Evolutionary conservation across 306 rosid genomes (phyloP).

Genomic region (Prinsepia uniflora): DNA sequence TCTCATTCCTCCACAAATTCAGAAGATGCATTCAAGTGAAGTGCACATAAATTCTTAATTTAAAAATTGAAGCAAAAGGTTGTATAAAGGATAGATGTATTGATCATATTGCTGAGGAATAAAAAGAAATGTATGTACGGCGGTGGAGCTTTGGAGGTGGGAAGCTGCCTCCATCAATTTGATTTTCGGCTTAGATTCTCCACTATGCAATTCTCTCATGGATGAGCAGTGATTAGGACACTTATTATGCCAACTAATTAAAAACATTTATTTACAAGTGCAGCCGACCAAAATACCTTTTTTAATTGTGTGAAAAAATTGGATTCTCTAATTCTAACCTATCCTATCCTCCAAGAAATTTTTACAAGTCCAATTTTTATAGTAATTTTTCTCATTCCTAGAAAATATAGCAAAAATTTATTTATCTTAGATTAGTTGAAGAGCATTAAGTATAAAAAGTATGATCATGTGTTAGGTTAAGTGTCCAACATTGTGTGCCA

Average conservation of each 20-base stretch:
- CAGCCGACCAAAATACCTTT: not conserved
- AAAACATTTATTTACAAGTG: not conserved
- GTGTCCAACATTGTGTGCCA: no score
- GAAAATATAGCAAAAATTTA: no score
- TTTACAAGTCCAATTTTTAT: no score
- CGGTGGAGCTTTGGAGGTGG: constrained; percentile 13
- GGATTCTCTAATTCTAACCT: not conserved
- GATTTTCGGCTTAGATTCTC: not conserved
- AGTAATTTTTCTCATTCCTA: no score
- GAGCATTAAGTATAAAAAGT: no score
- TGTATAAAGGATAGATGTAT: not conserved
- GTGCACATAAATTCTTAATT: no score
- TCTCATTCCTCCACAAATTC: no score
- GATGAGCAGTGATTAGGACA: not conserved
- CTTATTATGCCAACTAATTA: not conserved
- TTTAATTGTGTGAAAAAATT: not conserved
- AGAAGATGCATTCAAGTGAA: not conserved
- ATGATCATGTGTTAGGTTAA: no score
- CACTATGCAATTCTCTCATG: not conserved
- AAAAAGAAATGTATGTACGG: not conserved
- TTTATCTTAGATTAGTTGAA: no score
- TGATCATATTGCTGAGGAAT: not conserved
- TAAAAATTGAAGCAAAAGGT: no score
- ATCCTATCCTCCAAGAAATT: no score
- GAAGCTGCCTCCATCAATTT: not conserved